Base-by-base conservation (phyloP, 129 eudicot genomes). In the Ambrosia trifida region DNA sequence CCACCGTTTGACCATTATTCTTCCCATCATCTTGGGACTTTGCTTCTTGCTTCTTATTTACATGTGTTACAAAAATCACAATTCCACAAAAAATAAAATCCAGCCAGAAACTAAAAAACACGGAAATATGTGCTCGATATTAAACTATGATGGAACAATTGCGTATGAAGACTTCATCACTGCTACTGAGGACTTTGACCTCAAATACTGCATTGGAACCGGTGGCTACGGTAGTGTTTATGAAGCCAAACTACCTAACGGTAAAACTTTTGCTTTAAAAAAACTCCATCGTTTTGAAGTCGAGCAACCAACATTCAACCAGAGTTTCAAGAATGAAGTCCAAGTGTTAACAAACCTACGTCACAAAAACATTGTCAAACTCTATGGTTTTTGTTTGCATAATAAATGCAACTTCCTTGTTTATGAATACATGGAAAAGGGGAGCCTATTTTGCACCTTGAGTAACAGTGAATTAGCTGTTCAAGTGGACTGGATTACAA, bases 151-250 rank as follows among this genome's bases (percentile, higher is more conserved):
- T 53, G 82, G 81, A 35, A 56, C 33, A 30, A 58, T 76, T 40
- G 72, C 78, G 19, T 81, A 77, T 36, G 69, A 72, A 19, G 79
- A 81, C 60, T 76, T 81, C 36, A 66, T 81, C 33, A 51, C n/a
- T 7, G 78, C 81, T 18, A 81, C 81, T 0, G 71, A 81, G 44
- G 69, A 77, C 28, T 81, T 81, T 51, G 76, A 81, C 50, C 72
- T 60, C 65, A 66, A 32, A 73, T 72, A 81, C 32, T 77, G 85
- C 76, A 72, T 81, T 18, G 79, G 85, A 60, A 71, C 68, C 2
- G 85, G 82, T 57, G 72, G 79, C 11, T 77, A 73, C 30, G 82
- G 79, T 19, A 76, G 60, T 28, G 72, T 72, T 28, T 81, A 81
- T 16, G 66, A 67, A 72, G 81, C 81, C 2, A 36, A 65, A 58